These are phyloP conservation scores for Chalciporus sphaerocephalus DNA, from an alignment of 768 basidiomycete genomes.

Conservation along the genomic window DNA sequence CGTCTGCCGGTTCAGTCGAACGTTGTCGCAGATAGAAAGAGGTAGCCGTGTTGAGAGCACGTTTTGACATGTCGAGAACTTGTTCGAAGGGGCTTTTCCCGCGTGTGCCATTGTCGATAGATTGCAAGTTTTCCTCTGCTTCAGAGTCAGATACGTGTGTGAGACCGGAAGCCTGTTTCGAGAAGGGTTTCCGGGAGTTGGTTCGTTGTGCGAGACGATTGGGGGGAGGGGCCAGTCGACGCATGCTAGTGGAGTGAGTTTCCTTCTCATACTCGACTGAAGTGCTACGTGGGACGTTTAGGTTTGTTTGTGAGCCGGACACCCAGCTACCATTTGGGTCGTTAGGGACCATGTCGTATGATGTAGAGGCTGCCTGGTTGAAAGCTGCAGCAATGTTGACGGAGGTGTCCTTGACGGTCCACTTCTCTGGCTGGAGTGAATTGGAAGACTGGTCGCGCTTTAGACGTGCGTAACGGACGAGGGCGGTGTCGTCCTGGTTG, in stretches of 20 bases:
- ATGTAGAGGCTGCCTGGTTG: conserved; percentile 55
- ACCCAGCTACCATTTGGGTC: conserved; percentile 67
- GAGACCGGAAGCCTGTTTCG: conserved; percentile 48
- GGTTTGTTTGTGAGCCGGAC: conserved; percentile 47
- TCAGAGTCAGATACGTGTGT: conserved; percentile 68
- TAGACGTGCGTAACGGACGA: conserved; percentile 45
- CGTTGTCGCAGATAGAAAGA: conserved; percentile 61
- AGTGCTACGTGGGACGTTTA: conserved; percentile 61
- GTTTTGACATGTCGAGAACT: conserved; percentile 52
- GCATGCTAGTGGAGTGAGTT: conserved; percentile 47
- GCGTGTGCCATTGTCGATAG: conserved; percentile 38
- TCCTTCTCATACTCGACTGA: conserved; percentile 78
- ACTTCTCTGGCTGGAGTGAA: conserved; percentile 55
- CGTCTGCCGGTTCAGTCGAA: conserved; percentile 50
- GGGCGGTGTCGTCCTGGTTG: conserved; percentile 43
- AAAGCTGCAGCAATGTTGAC: conserved; percentile 86
- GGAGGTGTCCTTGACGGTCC: conserved; percentile 76
- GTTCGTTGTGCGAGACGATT: conserved; percentile 36
- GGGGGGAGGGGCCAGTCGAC: conserved; percentile 64
- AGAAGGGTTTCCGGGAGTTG: conserved; percentile 42
- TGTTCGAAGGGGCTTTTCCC: conserved; percentile 69
- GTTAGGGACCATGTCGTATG: conserved; percentile 38
- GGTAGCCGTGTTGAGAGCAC: conserved; percentile 50
- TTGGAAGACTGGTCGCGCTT: conserved; percentile 40
- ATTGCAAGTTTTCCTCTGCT: conserved; percentile 42